Conservation (phyloP, 176 grass and related monocot species). For the Zizania latifolia region DNA sequence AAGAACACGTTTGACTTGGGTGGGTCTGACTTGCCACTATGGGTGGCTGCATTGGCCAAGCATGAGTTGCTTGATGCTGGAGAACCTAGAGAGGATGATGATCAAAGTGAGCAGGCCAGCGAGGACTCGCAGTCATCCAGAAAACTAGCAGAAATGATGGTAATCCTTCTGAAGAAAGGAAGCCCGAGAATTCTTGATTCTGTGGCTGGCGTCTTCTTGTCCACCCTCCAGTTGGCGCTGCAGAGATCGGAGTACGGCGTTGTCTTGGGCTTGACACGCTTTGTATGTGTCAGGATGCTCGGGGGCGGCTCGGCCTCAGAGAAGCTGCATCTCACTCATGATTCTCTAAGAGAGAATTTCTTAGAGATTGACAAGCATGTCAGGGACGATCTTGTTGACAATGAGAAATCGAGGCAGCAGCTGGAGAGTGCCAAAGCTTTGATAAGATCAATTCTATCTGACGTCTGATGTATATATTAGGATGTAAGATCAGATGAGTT, state of each 20-base stretch:
- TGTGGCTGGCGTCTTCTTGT: constrained; percentile 43
- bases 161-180: constrained; percentile 69
- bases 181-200: constrained; percentile 61
- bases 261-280: constrained; percentile 53
- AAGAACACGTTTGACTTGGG: constrained; percentile 22
- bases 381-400: constrained; percentile 24
- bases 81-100: constrained; percentile 32
- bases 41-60: constrained; percentile 61
- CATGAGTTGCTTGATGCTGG: constrained; percentile 39
- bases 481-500: background rate
- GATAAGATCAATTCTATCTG: constrained; percentile 50
- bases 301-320: constrained; percentile 12
- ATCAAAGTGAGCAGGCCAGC: constrained; percentile 20
- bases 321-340: constrained; percentile 41
- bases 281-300: constrained; percentile 65
- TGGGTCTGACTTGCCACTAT: constrained; percentile 50
- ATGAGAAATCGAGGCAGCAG: constrained; percentile 34
- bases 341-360: constrained; percentile 43
- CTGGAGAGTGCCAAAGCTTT: constrained; percentile 51
- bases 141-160: constrained; percentile 62
- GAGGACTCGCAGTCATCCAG: constrained; percentile 28
- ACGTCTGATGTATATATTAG: constrained; percentile 35
- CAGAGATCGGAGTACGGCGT: constrained; percentile 36
- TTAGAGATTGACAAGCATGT: constrained; percentile 38
- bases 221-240: constrained; percentile 26